phyloP scores from a whole-genome alignment of 768 basidiomycete species.

The Termitomyces sp. region DNA sequence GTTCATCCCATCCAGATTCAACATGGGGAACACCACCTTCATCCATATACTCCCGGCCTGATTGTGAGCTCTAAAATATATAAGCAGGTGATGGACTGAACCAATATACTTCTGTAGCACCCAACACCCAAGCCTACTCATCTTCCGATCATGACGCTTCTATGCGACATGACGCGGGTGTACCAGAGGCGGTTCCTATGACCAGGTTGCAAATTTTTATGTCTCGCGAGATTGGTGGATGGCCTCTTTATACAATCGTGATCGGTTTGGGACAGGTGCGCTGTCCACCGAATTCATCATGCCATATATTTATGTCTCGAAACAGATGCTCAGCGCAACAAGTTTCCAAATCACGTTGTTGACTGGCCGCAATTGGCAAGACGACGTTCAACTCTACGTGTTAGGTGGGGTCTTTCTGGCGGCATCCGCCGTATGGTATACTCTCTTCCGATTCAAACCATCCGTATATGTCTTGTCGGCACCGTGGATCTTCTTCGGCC shows the following conservation, averaged over 20 bases:
- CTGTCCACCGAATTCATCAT: background rate
- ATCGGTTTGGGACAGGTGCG: constrained; percentile 79
- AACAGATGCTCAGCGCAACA: constrained; percentile 80
- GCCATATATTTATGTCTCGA: constrained; percentile 4
- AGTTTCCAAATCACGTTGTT: constrained; percentile 94
- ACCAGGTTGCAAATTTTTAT: constrained; percentile 80
- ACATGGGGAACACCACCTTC: constrained; percentile 72
- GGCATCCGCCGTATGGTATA: constrained; percentile 86
- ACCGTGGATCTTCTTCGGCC: constrained; percentile 89
- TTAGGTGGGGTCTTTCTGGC: constrained; percentile 87
- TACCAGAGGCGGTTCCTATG: constrained; percentile 71
- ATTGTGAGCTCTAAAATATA: constrained; percentile 49
- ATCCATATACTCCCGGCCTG: constrained; percentile 67
- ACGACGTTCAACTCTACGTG: constrained; percentile 81
- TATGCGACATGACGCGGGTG: constrained; percentile 43
- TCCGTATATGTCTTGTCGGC: constrained; percentile 82
- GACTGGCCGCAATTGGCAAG: constrained; percentile 81
- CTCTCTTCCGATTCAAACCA: constrained; percentile 82
- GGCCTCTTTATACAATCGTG: constrained; percentile 91
- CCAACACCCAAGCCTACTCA: constrained; percentile 44
- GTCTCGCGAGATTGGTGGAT: constrained; percentile 74
- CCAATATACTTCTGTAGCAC: constrained; percentile 27
- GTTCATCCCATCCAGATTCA: constrained; percentile 78
- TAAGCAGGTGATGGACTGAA: background rate
- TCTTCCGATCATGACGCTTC: constrained; percentile 40